phyloP scores from a whole-genome alignment of 2,329 filamentous ascomycete genomes.

The Fusarium subglutinans region DNA sequence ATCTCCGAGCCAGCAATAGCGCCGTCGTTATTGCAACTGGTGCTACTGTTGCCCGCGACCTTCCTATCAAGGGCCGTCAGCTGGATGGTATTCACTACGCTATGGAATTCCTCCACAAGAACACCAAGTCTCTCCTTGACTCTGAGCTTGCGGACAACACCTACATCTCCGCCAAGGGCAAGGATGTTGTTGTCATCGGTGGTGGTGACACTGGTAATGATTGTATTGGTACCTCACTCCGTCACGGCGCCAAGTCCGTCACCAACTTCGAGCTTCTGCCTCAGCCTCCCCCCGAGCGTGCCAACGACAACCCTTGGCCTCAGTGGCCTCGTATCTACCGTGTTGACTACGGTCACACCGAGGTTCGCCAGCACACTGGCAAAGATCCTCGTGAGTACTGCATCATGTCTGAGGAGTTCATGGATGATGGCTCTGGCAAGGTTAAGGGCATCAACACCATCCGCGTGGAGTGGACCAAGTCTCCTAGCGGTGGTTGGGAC shows the following conservation, averaged over 20 bases:
- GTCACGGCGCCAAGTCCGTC: constrained; percentile 94
- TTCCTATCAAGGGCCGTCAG: constrained; percentile 89
- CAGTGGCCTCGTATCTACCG: constrained; percentile 98
- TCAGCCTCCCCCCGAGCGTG: constrained; percentile 89
- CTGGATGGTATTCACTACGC: constrained; percentile 93
- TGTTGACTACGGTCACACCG: constrained; percentile 96
- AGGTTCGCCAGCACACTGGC: constrained; percentile 95
- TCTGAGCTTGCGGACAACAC: constrained; percentile 83
- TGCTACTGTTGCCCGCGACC: constrained; percentile 90
- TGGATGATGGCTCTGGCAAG: constrained; percentile 84
- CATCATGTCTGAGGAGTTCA: constrained; percentile 98
- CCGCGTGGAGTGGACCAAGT: constrained; percentile 96
- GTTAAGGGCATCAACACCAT: constrained; percentile 97
- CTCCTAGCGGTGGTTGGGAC: constrained; percentile 89
- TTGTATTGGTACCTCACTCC: constrained; percentile 95
- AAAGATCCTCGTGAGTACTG: constrained; percentile 97
- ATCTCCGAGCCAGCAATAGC: constrained; percentile 78
- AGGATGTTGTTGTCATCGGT: constrained; percentile 95
- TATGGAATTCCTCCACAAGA: constrained; percentile 97
- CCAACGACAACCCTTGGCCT: constrained; percentile 95
- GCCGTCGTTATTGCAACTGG: constrained; percentile 92
- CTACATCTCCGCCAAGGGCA: constrained; percentile 95
- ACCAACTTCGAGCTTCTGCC: constrained; percentile 96
- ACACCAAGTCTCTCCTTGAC: constrained; percentile 97
- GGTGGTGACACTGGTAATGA: constrained; percentile 98